Evolutionary conservation across 306 rosid genomes (phyloP).

Genomic region (Citrullus amarus): DNA sequence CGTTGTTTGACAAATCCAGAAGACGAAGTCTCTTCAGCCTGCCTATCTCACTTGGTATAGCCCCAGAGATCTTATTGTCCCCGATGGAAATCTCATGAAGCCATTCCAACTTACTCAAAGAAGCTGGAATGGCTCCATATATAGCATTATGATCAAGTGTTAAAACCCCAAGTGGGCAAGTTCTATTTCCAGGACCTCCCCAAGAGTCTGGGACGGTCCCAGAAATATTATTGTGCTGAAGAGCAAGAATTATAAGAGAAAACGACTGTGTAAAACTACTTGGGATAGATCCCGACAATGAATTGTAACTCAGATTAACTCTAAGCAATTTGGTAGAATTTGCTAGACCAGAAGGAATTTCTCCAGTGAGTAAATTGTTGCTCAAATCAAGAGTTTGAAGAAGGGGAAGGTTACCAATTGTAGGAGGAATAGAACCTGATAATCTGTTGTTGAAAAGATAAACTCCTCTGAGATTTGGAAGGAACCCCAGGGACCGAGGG

Average conservation of each 20-base stretch:
- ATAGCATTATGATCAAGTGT: conserved; percentile 54
- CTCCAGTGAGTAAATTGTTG: conserved; percentile 53
- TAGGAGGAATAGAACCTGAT: conserved; percentile 71
- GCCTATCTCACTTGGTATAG: conserved; percentile 59
- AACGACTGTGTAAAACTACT: conserved; percentile 28
- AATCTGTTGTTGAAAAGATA: conserved; percentile 81
- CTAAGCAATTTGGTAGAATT: conserved; percentile 55
- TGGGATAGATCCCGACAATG: conserved; percentile 70
- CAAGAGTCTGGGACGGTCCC: conserved; percentile 53
- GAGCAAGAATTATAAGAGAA: conserved; percentile 55
- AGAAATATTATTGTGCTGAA: conserved; percentile 61
- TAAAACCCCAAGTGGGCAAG: conserved; percentile 38
- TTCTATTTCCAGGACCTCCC: conserved; percentile 32
- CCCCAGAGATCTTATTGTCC: conserved; percentile 50
- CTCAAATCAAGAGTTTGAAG: conserved; percentile 87
- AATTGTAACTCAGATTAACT: conserved; percentile 69
- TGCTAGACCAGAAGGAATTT: conserved; percentile 55
- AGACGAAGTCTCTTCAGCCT: conserved; percentile 37
- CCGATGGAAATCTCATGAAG: conserved; percentile 49
- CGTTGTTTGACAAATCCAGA: conserved; percentile 73
- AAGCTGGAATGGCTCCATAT: conserved; percentile 52
- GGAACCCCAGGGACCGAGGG: conserved; percentile 57
- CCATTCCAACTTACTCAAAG: conserved; percentile 39
- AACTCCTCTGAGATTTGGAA: conserved; percentile 77
- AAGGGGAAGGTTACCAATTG: conserved; percentile 57